Conservation (phyloP, 78 protist species). For the Polysphondylium violaceum region DNA sequence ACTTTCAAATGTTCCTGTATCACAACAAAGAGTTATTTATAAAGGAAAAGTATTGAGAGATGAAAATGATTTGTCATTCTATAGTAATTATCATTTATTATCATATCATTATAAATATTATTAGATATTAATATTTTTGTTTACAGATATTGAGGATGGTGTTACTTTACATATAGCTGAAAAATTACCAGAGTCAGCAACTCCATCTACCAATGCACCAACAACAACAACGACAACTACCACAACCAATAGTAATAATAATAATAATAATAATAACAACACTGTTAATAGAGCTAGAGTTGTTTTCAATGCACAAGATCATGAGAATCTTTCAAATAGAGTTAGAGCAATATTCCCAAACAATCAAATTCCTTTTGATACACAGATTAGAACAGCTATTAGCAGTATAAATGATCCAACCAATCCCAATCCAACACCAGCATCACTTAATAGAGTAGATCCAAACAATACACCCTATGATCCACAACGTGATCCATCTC, state of each 20-base stretch:
- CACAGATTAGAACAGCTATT: slow-evolving; percentile 16
- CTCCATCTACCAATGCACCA: slow-evolving; percentile 14
- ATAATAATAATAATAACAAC: too few relatives aligned
- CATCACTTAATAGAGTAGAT: too few relatives aligned
- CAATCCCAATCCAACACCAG: background rate
- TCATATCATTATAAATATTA: slow-evolving; percentile 5
- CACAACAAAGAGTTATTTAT: slow-evolving; percentile 44
- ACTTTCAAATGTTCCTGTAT: background rate
- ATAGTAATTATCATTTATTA: slow-evolving; percentile 20
- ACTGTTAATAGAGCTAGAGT: too few relatives aligned
- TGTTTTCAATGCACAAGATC: background rate
- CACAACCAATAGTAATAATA: background rate
- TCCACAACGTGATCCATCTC: slow-evolving; percentile 27
- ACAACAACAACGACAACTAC: background rate
- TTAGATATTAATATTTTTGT: background rate
- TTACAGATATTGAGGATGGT: slow-evolving; percentile 71
- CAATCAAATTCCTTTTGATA: slow-evolving; percentile 23
- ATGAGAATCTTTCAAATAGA: background rate
- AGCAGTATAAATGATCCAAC: slow-evolving; percentile 14
- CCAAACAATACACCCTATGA: slow-evolving; percentile 1
- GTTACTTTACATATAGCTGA: slow-evolving; percentile 68
- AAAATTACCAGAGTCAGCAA: slow-evolving; percentile 62
- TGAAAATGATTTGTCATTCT: slow-evolving; percentile 44
- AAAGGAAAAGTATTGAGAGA: slow-evolving; percentile 67
- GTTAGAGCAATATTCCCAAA: slow-evolving; percentile 17